A percentile compares a stretch with the other conserved stretches of the same genome.
phyloP scores from a whole-genome alignment of 768 basidiomycete genomes.

The Auriscalpium orientale region DNA sequence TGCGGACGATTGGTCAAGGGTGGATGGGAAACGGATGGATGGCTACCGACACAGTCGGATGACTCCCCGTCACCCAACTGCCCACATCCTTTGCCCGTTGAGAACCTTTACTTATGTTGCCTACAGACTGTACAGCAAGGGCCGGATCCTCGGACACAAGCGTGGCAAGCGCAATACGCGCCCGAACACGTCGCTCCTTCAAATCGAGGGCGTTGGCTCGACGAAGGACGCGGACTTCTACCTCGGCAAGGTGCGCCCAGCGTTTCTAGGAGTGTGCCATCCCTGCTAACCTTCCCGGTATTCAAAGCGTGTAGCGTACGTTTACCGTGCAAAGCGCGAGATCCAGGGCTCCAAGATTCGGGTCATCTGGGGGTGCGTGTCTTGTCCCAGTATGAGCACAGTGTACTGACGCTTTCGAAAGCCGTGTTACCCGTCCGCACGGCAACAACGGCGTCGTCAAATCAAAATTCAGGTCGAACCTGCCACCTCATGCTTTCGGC shows the following conservation, averaged over 20 bases:
- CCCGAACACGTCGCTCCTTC: conserved; percentile 93
- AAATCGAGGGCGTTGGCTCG: conserved; percentile 92
- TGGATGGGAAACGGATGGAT: conserved; percentile 38
- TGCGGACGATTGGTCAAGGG: conserved; percentile 14
- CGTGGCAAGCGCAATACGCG: conserved; percentile 95
- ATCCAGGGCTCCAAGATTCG: conserved; percentile 91
- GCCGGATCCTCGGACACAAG: conserved; percentile 96
- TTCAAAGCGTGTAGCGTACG: conserved; percentile 84
- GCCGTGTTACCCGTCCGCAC: conserved; percentile 89
- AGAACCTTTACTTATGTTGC: conserved; percentile 10
- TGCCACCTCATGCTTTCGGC: conserved; percentile 92
- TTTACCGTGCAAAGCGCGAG: conserved; percentile 95
- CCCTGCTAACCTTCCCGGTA: too few species aligned
- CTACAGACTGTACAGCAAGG: conserved; percentile 90
- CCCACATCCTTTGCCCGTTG: neutral
- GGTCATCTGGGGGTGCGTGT: conserved; percentile 92
- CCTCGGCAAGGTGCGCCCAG: conserved; percentile 83
- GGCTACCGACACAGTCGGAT: conserved; percentile 18
- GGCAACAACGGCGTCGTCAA: conserved; percentile 94
- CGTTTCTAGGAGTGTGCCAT: too few species aligned
- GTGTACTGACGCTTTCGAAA: conserved; percentile 19
- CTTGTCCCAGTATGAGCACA: neutral
- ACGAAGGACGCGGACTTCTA: conserved; percentile 97
- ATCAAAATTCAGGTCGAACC: conserved; percentile 92
- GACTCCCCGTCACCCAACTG: conserved; percentile 3